Base-by-base conservation (phyloP, 2,329 filamentous ascomycete species). In the Metarhizium anisopliae region DNA sequence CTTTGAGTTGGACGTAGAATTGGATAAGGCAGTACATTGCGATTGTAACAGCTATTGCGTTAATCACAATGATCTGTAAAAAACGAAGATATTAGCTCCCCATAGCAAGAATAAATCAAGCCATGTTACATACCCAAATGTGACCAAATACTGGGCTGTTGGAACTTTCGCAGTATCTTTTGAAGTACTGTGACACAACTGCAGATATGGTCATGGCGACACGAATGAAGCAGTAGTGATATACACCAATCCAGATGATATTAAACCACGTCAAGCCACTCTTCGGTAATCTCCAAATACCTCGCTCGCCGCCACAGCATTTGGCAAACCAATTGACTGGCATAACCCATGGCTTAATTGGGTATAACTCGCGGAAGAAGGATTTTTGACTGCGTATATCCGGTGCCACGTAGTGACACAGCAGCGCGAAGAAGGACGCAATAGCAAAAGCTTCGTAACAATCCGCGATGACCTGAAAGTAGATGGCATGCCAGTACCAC, bases 191-290 rank as follows among this genome's bases (percentile, higher is more conserved):
- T 0, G 87, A 83, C 40, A 88, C 71, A 20, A 94, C 87, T 1
- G 90, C 86, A 16, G 89, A 83, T 57, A 93, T 78, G 36, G 90
- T 94, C 79, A 91, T 90, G 64, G 85, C 72, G 18, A 93, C 86
- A 50, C 89, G 83, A 59, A 93, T 83, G 64, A 93, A 85, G 72
- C 88, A 91, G 72, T 94, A 95, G 65, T 95, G 90, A 71, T 92
- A 95, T 55, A 94, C 79, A 54, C 86, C 85, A 50, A 88, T 80
- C 87, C 87, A 94, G 62, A 92, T 79, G 58, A 92, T 84, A 68
- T 95, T 95, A 73, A 95, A 95, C 89, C 89, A 94, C 1, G 90
- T 95, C 68, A 95, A 73, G 1, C 90, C 90, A 69, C 87, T 94
- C 61, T 80, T 77, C 0, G 90, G 90, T n/a, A 80, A 86, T 61